Conservation (phyloP, 2,329 filamentous ascomycete genomes). For the Mariannaea sp. region DNA sequence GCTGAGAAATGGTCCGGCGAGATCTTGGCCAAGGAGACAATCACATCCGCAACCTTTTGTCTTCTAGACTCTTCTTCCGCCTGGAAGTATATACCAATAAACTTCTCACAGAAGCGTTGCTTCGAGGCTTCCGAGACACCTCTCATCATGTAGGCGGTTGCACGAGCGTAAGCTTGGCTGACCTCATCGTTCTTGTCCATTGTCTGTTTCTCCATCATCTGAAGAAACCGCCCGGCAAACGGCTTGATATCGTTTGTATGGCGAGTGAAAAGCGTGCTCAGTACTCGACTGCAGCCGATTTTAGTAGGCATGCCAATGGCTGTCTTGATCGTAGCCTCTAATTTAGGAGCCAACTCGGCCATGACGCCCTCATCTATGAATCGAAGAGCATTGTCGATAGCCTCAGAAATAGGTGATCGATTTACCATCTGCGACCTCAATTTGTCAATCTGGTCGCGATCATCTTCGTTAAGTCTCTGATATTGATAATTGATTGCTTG, state of each 20-base stretch:
- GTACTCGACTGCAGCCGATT: slow-evolving; percentile 83
- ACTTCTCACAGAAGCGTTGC: slow-evolving; percentile 55
- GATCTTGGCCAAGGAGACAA: slow-evolving; percentile 81
- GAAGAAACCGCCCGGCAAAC: slow-evolving; percentile 76
- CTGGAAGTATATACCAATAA: slow-evolving; percentile 76
- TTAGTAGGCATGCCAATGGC: slow-evolving; percentile 93
- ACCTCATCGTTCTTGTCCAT: slow-evolving; percentile 95
- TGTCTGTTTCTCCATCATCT: slow-evolving; percentile 77
- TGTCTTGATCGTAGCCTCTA: slow-evolving; percentile 81
- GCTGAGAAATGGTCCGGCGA: slow-evolving; percentile 86
- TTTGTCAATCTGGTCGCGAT: slow-evolving; percentile 88
- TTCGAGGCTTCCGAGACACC: slow-evolving; percentile 56
- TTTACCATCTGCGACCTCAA: slow-evolving; percentile 81
- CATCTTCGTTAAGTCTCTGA: slow-evolving; percentile 84
- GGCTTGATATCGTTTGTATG: slow-evolving; percentile 76
- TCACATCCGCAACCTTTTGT: slow-evolving; percentile 79
- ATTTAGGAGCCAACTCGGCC: slow-evolving; percentile 69
- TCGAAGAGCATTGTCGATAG: slow-evolving; percentile 86
- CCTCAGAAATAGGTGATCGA: slow-evolving; percentile 87
- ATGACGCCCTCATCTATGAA: slow-evolving; percentile 81
- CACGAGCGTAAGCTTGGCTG: slow-evolving; percentile 83
- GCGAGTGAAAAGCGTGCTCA: slow-evolving; percentile 83
- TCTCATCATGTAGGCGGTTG: slow-evolving; percentile 82
- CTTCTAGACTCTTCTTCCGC: slow-evolving; percentile 78
- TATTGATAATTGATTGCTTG: slow-evolving; percentile 92